Conservation (phyloP, 441 rosid genomes). For the Macaranga tanarius region DNA sequence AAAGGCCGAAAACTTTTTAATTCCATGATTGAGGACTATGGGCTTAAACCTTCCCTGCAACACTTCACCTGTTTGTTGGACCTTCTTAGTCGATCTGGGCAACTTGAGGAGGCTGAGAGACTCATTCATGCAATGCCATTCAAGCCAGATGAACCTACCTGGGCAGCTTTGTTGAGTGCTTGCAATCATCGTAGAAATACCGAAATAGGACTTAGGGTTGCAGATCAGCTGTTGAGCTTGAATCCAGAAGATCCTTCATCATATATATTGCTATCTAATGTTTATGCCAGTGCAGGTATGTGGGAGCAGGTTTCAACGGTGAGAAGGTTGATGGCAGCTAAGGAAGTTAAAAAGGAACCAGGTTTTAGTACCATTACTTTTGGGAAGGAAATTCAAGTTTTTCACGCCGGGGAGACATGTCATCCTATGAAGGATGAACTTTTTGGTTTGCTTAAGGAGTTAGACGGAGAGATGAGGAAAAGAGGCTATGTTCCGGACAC, state of each 20-base stretch:
- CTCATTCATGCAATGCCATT: conserved; percentile 63
- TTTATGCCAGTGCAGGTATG: conserved; percentile 55
- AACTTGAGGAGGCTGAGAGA: conserved; percentile 65
- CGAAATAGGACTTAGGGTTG: conserved; percentile 52
- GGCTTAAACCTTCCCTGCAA: conserved; percentile 64
- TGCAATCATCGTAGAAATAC: conserved; percentile 60
- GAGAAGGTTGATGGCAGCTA: conserved; percentile 51
- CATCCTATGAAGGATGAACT: conserved; percentile 60
- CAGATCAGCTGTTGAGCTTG: conserved; percentile 50
- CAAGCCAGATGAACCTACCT: conserved; percentile 76
- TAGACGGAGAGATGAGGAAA: conserved; percentile 60
- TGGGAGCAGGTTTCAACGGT: conserved; percentile 63
- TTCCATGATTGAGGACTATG: conserved; percentile 53
- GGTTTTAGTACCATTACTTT: conserved; percentile 62
- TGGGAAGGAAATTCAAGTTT: conserved; percentile 55
- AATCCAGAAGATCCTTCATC: conserved; percentile 65
- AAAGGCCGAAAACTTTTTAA: conserved; percentile 62
- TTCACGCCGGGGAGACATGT: conserved; percentile 63
- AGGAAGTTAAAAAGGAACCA: conserved; percentile 62
- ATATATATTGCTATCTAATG: conserved; percentile 65
- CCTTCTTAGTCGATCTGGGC: conserved; percentile 79
- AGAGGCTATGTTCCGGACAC: conserved; percentile 79
- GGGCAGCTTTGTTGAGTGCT: conserved; percentile 87
- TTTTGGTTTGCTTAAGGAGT: conserved; percentile 43
- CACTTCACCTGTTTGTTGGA: conserved; percentile 79